Evolutionary conservation across 2,329 filamentous ascomycete species (phyloP), one percentile per base, ranked within the genome.

Genomic region (Rutstroemia sp.): DNA sequence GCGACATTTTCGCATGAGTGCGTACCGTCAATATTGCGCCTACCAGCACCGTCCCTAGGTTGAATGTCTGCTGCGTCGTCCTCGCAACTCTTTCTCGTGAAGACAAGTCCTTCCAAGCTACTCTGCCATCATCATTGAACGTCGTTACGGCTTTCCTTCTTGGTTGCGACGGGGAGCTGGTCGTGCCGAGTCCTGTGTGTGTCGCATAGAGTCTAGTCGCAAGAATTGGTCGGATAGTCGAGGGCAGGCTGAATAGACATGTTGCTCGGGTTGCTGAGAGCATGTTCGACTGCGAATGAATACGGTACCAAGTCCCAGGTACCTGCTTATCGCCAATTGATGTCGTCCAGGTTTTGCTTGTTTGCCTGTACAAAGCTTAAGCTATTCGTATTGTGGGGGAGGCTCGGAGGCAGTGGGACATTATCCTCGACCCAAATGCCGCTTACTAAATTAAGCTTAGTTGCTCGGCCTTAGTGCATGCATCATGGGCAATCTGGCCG

Each of bases 41-140:
- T 7, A 86, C 76, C 1, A 90, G 63, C 8, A 96, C 83, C 60
- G 96, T 73, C 62, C 86, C 79, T 62, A 96, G 83, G 72, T 97
- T 96, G 75, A 95, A 87, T 16, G 86, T 88, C 72, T 96, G 92
- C 72, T 96, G 92, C 0, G 89, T 92, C 8, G 90, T 88, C 40
- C 92, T 82, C 23, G 87, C 87, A 2, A 85, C 84, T 71, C 96
- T 96, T 70, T 96, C 92, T 48, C 75, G 75, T 0, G 74, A 75
- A 0, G 86, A 90, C 2, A 97, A 79, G 54, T 94, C 78, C 3
- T 76, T 79, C 92, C 92, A 97, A 4, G 84, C 82, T 1, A 96
- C 84, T 61, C 80, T 79, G 7, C 92, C 92, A 67, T 90, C 87
- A 65, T 96, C 92, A 65, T 90, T 94, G 66, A 92, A 85, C 0